These are phyloP conservation scores for Sporothrix phasma DNA, from an alignment of 2,329 filamentous ascomycete species.

Conservation along the genomic window DNA sequence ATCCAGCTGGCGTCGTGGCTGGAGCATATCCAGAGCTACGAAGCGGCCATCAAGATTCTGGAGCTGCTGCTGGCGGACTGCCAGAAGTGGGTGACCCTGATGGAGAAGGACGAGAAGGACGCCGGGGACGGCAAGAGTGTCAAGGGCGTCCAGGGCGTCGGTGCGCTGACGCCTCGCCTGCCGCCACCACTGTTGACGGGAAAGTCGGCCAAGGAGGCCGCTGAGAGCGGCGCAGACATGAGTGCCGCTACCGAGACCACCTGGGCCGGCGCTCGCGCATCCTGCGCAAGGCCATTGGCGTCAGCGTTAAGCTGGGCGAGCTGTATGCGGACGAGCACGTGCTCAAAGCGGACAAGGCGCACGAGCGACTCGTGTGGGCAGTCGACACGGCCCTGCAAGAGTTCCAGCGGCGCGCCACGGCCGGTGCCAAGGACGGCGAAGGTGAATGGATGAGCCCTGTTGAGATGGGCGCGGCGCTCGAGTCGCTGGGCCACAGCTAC, in stretches of 20 bases:
- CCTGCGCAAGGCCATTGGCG: slow-evolving; percentile 62
- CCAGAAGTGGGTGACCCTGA: slow-evolving; percentile 46
- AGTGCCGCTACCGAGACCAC: slow-evolving; percentile 33
- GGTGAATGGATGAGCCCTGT: slow-evolving; percentile 60
- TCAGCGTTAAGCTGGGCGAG: slow-evolving; percentile 75
- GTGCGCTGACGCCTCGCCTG: slow-evolving; percentile 9
- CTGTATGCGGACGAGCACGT: slow-evolving; percentile 71
- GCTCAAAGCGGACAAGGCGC: slow-evolving; percentile 61
- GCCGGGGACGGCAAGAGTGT: slow-evolving; percentile 31
- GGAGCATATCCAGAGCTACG: slow-evolving; percentile 62
- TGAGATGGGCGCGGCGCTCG: slow-evolving; percentile 63
- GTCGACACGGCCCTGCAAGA: slow-evolving; percentile 74
- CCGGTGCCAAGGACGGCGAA: slow-evolving; percentile 61
- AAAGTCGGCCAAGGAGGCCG: neutral
- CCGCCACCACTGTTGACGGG: slow-evolving; percentile 4
- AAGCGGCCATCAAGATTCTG: slow-evolving; percentile 63
- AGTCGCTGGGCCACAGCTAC: slow-evolving; percentile 69
- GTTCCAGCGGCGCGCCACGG: slow-evolving; percentile 52
- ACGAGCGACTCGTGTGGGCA: slow-evolving; percentile 67
- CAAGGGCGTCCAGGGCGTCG: slow-evolving; percentile 21
- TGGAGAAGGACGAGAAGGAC: slow-evolving; percentile 41
- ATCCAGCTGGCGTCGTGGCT: slow-evolving; percentile 72
- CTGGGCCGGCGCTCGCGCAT: slow-evolving; percentile 54
- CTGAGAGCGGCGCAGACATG: neutral
- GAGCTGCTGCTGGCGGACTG: slow-evolving; percentile 67